Percentiles rank a stretch among this genome's conserved stretches.
These are phyloP conservation scores for Arachnopeziza araneosa DNA, from an alignment of 2,329 filamentous ascomycete species.

Conservation along the genomic window DNA sequence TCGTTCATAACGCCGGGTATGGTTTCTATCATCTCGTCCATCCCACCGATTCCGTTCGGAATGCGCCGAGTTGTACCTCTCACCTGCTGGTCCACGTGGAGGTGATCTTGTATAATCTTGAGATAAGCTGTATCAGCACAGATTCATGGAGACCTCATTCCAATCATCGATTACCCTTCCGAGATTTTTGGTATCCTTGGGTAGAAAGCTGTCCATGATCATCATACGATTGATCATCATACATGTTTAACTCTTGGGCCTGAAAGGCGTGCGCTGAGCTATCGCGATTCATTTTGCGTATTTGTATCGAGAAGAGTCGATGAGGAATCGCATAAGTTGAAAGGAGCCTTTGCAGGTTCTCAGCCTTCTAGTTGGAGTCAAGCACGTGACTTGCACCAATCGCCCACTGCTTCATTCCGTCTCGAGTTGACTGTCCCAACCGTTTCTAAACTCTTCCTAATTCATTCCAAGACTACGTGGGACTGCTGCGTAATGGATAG, in stretches of 20 bases:
- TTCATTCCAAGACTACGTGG: background rate
- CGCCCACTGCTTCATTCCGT: too few relatives aligned
- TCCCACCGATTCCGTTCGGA: slow-evolving; percentile 24
- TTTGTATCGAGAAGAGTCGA: background rate
- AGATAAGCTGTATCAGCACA: slow-evolving; percentile 31
- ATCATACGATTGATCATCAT: slow-evolving; percentile 36
- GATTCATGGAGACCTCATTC: slow-evolving; percentile 22
- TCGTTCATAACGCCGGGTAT: slow-evolving; percentile 35
- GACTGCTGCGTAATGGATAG: slow-evolving; percentile 22
- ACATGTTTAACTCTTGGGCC: slow-evolving; percentile 35
- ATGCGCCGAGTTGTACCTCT: slow-evolving; percentile 15
- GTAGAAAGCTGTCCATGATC: slow-evolving; percentile 17
- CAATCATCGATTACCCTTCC: slow-evolving; percentile 34
- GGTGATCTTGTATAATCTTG: slow-evolving; percentile 30
- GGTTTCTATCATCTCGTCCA: slow-evolving; percentile 26
- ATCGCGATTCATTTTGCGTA: slow-evolving; percentile 15
- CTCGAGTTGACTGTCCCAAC: too few relatives aligned
- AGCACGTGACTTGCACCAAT: too few relatives aligned
- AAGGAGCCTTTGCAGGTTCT: background rate
- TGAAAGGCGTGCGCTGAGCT: slow-evolving; percentile 19
- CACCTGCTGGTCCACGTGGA: slow-evolving; percentile 21
- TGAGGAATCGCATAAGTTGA: background rate
- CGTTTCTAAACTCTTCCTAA: background rate
- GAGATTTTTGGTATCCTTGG: slow-evolving; percentile 26
- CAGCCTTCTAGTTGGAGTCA: too few relatives aligned